phyloP scores from a whole-genome alignment of 129 eudicot species.

The Apium graveolens region DNA sequence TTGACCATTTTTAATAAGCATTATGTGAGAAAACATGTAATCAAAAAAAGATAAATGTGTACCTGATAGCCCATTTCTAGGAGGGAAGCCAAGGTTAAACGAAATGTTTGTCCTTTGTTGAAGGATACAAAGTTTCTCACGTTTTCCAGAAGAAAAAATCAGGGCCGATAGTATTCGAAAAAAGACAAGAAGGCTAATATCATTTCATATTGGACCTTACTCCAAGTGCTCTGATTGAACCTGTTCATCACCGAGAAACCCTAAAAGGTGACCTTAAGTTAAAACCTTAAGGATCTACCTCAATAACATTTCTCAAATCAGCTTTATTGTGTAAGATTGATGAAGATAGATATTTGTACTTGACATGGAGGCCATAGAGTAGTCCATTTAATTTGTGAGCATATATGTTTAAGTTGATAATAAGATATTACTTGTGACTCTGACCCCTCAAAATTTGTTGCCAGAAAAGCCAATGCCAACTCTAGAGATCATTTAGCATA shows the following conservation, averaged over 20 bases:
- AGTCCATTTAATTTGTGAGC: too few species aligned
- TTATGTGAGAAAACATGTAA: background rate
- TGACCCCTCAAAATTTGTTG: too few species aligned
- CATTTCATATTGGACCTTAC: conserved; percentile 72
- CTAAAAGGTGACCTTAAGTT: conserved; percentile 21
- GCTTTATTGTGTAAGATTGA: background rate
- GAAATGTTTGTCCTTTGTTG: conserved; percentile 69
- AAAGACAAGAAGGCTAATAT: conserved; percentile 64
- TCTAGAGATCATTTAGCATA: too few species aligned
- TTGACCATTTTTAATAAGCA: background rate
- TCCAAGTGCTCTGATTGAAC: conserved; percentile 57
- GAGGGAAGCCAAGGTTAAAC: conserved; percentile 55
- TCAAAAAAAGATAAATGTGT: background rate
- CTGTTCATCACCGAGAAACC: conserved; percentile 69
- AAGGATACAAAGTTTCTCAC: conserved; percentile 65
- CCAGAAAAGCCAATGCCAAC: too few species aligned
- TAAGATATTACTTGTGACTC: too few species aligned
- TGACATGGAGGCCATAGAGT: conserved; percentile 42
- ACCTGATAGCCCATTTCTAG: conserved; percentile 86
- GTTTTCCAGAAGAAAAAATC: conserved; percentile 57
- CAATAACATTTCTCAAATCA: background rate
- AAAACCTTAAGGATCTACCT: background rate
- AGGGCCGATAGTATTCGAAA: conserved; percentile 55
- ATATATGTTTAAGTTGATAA: too few species aligned
- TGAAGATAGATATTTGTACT: background rate